Evolutionary conservation across 2,329 filamentous ascomycete genomes (phyloP).

Genomic region (Phaeosphaeria sp.): DNA sequence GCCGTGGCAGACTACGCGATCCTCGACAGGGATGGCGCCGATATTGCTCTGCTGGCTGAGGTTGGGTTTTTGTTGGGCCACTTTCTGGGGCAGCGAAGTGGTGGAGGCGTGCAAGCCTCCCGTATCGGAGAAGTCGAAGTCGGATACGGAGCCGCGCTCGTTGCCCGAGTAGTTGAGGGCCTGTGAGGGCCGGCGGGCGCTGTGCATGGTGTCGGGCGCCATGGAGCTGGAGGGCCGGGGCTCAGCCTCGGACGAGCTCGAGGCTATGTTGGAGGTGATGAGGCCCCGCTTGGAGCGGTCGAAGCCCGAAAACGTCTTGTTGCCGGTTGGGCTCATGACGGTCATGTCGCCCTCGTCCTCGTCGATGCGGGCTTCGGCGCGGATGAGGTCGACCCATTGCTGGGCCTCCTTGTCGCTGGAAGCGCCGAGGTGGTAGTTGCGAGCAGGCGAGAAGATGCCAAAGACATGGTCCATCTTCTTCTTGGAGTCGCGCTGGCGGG

Average conservation of each 20-base stretch:
- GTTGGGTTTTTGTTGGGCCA: slow-evolving; percentile 54
- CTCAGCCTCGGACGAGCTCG: slow-evolving; percentile 57
- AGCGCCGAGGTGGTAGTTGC: slow-evolving; percentile 91
- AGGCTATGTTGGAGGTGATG: slow-evolving; percentile 35
- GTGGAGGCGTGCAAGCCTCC: slow-evolving; percentile 59
- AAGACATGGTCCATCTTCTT: slow-evolving; percentile 87
- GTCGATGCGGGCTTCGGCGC: slow-evolving; percentile 80
- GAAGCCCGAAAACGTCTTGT: slow-evolving; percentile 53
- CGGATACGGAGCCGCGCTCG: slow-evolving; percentile 79
- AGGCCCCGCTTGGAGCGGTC: slow-evolving; percentile 35
- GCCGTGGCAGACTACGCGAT: slow-evolving; percentile 92
- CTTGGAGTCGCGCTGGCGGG: slow-evolving; percentile 86
- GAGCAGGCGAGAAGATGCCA: slow-evolving; percentile 86
- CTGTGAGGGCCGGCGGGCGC: slow-evolving; percentile 64
- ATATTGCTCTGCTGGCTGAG: slow-evolving; percentile 67
- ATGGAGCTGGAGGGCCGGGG: slow-evolving; percentile 35
- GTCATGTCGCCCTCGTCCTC: slow-evolving; percentile 88
- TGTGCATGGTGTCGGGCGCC: slow-evolving; percentile 40
- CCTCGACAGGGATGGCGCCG: slow-evolving; percentile 64
- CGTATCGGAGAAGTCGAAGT: slow-evolving; percentile 85
- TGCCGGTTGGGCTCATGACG: slow-evolving; percentile 69
- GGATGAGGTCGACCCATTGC: slow-evolving; percentile 85
- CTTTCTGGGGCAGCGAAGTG: slow-evolving; percentile 46
- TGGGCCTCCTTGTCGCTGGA: slow-evolving; percentile 74
- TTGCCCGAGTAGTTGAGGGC: slow-evolving; percentile 68